These are phyloP conservation scores for Agaricus sinodeliciosus DNA, from an alignment of 768 basidiomycete species.

Conservation along the genomic window DNA sequence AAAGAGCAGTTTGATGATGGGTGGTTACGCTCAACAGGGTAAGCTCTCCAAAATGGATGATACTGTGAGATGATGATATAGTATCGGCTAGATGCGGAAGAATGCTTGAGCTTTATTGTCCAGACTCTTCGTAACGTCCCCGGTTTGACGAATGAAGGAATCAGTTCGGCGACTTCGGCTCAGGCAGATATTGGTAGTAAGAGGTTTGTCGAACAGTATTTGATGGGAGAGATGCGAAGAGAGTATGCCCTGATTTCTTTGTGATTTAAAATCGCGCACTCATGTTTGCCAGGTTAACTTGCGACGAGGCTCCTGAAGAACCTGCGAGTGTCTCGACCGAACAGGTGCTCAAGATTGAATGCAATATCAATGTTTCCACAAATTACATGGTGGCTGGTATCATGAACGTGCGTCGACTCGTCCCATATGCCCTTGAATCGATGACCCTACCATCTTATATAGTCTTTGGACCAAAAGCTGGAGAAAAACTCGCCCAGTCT, in stretches of 20 bases:
- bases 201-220: constrained; percentile 73
- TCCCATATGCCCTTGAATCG: neutral
- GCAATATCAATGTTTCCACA: constrained; percentile 82
- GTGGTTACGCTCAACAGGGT: constrained; percentile 79
- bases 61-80: neutral
- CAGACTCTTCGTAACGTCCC: constrained; percentile 69
- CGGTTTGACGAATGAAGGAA: constrained; percentile 31
- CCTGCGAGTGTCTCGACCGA: constrained; percentile 55
- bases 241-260: constrained; percentile 33
- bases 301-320: constrained; percentile 81
- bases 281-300: constrained; percentile 50
- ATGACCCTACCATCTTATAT: neutral
- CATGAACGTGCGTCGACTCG: constrained; percentile 45
- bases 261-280: neutral
- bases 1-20: constrained; percentile 26
- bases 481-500: constrained; percentile 80
- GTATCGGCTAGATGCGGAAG: constrained; percentile 67
- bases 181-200: constrained; percentile 26
- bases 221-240: constrained; percentile 73
- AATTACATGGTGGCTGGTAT: constrained; percentile 90
- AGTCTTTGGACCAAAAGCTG: constrained; percentile 85
- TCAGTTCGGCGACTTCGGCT: constrained; percentile 18
- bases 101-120: constrained; percentile 77
- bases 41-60: constrained; percentile 16
- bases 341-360: constrained; percentile 81